These are phyloP conservation scores for Harrya chromipes DNA, from an alignment of 768 basidiomycete genomes.

Conservation along the genomic window DNA sequence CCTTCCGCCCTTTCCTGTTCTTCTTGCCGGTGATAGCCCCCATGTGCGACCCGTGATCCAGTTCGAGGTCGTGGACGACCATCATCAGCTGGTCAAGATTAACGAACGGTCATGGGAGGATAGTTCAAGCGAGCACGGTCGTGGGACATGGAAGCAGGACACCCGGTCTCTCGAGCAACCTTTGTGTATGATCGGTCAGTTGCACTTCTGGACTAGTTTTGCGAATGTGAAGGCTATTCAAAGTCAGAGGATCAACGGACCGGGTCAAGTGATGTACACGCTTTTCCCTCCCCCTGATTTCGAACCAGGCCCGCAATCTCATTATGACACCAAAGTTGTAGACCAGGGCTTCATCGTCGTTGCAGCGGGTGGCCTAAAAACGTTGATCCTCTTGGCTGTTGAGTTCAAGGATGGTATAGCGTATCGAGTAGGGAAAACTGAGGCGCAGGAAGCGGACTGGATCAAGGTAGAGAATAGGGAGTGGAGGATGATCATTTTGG, in stretches of 20 bases:
- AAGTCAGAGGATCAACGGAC: not conserved
- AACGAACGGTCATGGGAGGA: not conserved
- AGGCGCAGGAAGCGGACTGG: not conserved
- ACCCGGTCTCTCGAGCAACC: not conserved
- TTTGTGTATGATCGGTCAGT: slow-evolving; percentile 3
- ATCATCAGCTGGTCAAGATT: not conserved
- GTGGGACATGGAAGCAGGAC: not conserved
- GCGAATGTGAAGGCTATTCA: slow-evolving; percentile 1
- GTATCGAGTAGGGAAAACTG: slow-evolving; percentile 8
- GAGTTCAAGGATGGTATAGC: slow-evolving; percentile 16
- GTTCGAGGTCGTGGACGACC: slow-evolving; percentile 8
- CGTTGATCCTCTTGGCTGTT: slow-evolving; percentile 6
- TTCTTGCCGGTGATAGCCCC: not conserved
- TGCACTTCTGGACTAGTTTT: slow-evolving; percentile 16
- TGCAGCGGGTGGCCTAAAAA: not conserved
- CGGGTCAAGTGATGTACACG: not conserved
- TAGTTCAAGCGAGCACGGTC: not conserved
- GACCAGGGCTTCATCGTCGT: slow-evolving; percentile 13
- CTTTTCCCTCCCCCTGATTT: not conserved
- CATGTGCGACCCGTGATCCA: not conserved
- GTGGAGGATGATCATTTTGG: slow-evolving; percentile 12
- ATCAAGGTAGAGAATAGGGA: slow-evolving; percentile 6
- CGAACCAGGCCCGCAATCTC: not conserved
- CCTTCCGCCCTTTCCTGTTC: not conserved
- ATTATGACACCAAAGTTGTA: slow-evolving; percentile 1